These are phyloP conservation scores for Chalara sp. DNA, from an alignment of 2,329 filamentous ascomycete species.

Conservation along the genomic window DNA sequence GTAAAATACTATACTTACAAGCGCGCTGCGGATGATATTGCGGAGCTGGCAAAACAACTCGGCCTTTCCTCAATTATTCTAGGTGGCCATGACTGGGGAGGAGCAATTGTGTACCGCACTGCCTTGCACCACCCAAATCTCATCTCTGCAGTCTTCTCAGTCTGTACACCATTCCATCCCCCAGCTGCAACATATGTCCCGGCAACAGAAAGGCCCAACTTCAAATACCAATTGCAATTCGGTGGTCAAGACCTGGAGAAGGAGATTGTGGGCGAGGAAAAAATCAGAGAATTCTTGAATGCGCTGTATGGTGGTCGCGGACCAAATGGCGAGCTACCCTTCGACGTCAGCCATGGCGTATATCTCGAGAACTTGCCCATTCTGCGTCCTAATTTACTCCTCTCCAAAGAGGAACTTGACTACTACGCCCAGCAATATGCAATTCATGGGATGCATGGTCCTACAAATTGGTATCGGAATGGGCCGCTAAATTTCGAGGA, in stretches of 20 bases:
- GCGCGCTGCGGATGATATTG: conserved; percentile 67
- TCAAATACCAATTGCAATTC: conserved; percentile 81
- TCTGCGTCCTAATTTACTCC: conserved; percentile 48
- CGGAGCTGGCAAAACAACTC: conserved; percentile 53
- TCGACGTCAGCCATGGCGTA: conserved; percentile 56
- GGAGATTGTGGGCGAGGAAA: conserved; percentile 47
- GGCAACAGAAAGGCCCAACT: conserved; percentile 55
- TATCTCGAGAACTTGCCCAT: conserved; percentile 54
- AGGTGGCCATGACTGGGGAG: conserved; percentile 88
- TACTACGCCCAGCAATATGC: conserved; percentile 69
- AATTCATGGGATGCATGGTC: conserved; percentile 69
- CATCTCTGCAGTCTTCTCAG: conserved; percentile 66
- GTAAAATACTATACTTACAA: conserved; percentile 63
- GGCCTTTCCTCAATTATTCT: conserved; percentile 59
- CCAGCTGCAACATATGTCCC: conserved; percentile 47
- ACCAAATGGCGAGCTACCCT: conserved; percentile 46
- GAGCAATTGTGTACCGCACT: conserved; percentile 66
- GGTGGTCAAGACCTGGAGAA: conserved; percentile 59
- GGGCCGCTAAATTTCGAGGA: conserved; percentile 69
- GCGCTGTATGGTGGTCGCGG: conserved; percentile 63
- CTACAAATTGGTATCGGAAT: conserved; percentile 84
- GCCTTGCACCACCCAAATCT: conserved; percentile 68
- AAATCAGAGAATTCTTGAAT: conserved; percentile 64
- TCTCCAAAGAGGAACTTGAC: conserved; percentile 65
- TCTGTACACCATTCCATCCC: conserved; percentile 69